phyloP scores from a whole-genome alignment of 23 red algal genomes.

The Rhodosorus marinus region DNA sequence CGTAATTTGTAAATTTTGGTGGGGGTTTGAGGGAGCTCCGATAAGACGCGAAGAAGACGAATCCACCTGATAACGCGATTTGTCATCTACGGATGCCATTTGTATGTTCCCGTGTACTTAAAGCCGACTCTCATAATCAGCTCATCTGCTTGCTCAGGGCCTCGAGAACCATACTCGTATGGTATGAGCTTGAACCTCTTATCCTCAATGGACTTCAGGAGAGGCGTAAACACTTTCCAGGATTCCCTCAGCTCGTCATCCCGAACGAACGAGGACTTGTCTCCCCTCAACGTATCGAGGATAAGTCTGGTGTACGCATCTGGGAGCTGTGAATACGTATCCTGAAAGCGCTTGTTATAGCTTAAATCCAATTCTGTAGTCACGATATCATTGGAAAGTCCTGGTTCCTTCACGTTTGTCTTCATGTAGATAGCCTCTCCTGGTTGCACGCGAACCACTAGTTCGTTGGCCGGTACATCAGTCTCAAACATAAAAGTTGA shows the following conservation, averaged over 20 bases:
- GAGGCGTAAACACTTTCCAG: conserved; percentile 85
- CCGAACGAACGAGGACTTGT: conserved; percentile 56
- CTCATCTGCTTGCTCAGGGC: conserved; percentile 57
- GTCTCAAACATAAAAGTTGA: conserved; percentile 22
- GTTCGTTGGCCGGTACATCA: conserved; percentile 42
- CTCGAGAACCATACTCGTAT: conserved; percentile 56
- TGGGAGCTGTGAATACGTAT: conserved; percentile 40
- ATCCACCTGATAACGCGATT: no score
- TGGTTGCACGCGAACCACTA: conserved; percentile 75
- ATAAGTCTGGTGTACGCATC: conserved; percentile 77
- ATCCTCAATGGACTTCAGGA: conserved; percentile 38
- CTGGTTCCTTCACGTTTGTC: conserved; percentile 58
- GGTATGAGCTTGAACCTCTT: conserved; percentile 32
- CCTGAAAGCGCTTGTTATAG: conserved; percentile 43
- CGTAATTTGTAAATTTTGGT: no score
- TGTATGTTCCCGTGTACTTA: conserved; percentile 5
- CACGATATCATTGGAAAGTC: conserved; percentile 33
- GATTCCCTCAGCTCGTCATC: conserved; percentile 70
- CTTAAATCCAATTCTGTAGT: conserved; percentile 55
- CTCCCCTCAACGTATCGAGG: conserved; percentile 51
- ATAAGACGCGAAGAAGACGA: no score
- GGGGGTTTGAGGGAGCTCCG: no score
- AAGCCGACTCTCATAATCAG: conserved; percentile 34
- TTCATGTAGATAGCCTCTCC: conserved; percentile 81
- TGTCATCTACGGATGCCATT: conserved; percentile 8